Conservation (phyloP, 176 grass and related monocot species). For the Triticum aestivum region DNA sequence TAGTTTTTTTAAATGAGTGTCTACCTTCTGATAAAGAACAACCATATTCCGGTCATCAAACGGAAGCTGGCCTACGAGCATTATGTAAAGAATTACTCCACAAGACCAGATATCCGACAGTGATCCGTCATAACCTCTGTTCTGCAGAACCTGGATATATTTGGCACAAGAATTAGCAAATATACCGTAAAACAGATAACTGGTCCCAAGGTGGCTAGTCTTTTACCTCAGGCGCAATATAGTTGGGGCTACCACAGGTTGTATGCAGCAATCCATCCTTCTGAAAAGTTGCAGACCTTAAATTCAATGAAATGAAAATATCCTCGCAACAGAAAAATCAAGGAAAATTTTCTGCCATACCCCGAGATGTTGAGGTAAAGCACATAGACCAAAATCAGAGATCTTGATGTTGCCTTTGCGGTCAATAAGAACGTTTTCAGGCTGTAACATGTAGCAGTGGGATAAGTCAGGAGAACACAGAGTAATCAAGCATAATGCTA, state of each 20-base stretch:
- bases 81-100: conserved; percentile 79
- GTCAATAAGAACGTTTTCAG: conserved; percentile 87
- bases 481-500: background rate
- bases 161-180: background rate
- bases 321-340: too few relatives aligned
- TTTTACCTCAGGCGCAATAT: conserved; percentile 85
- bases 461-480: background rate
- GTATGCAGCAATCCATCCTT: conserved; percentile 86
- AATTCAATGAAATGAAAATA: background rate
- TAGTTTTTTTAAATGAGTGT: background rate
- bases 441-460: conserved; percentile 46
- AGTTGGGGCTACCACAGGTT: conserved; percentile 94
- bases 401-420: conserved; percentile 78
- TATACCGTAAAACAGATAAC: background rate
- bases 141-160: conserved; percentile 62
- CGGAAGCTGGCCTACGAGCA: conserved; percentile 77
- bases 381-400: conserved; percentile 88
- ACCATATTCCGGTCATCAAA: conserved; percentile 85
- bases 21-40: conserved; percentile 97
- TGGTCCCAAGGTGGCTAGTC: background rate
- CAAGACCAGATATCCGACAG: conserved; percentile 92
- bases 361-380: conserved; percentile 74
- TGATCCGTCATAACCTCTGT: conserved; percentile 79
- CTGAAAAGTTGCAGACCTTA: conserved; percentile 33
- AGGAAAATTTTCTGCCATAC: conserved; percentile 27